Percentiles rank a stretch among this genome's conserved stretches.
These are phyloP conservation scores for Mycena albidolilacea DNA, from an alignment of 768 basidiomycete genomes.

Conservation along the genomic window DNA sequence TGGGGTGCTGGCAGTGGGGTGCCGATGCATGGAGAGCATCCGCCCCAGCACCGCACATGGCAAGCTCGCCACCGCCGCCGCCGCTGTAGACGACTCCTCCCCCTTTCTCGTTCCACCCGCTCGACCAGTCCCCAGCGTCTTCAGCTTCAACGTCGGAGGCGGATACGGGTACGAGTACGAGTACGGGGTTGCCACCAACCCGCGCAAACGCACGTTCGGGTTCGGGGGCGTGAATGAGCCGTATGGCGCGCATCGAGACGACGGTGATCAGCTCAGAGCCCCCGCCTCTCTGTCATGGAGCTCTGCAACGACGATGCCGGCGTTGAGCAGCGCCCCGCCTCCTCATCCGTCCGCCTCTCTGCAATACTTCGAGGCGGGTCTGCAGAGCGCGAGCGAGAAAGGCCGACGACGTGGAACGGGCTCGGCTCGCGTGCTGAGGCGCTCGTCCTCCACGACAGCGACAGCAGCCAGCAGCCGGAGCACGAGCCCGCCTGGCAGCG, in stretches of 20 bases:
- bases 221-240: slow-evolving; percentile 64
- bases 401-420: slow-evolving; percentile 59
- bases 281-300: slow-evolving; percentile 88
- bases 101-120: slow-evolving; percentile 69
- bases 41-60: slow-evolving; percentile 82
- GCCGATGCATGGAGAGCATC: slow-evolving; percentile 45
- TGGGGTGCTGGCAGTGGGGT: slow-evolving; percentile 35
- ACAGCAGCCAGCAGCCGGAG: slow-evolving; percentile 30
- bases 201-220: slow-evolving; percentile 67
- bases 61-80: slow-evolving; percentile 66
- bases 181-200: slow-evolving; percentile 42
- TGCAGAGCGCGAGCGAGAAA: slow-evolving; percentile 52
- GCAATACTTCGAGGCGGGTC: slow-evolving; percentile 33
- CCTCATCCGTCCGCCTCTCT: slow-evolving; percentile 62
- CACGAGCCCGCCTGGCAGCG: slow-evolving; percentile 36
- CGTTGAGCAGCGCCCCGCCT: slow-evolving; percentile 51
- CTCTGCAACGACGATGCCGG: slow-evolving; percentile 80
- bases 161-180: background rate
- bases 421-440: slow-evolving; percentile 63
- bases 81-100: slow-evolving; percentile 58
- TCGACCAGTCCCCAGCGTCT: slow-evolving; percentile 35
- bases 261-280: slow-evolving; percentile 67
- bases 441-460: slow-evolving; percentile 61
- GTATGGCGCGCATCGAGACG: slow-evolving; percentile 43
- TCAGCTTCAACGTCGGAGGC: too few relatives aligned